Percentiles rank a stretch among this genome's conserved stretches.
phyloP scores from a whole-genome alignment of 352 stramenopile species.

The Phytophthora foliorum region DNA sequence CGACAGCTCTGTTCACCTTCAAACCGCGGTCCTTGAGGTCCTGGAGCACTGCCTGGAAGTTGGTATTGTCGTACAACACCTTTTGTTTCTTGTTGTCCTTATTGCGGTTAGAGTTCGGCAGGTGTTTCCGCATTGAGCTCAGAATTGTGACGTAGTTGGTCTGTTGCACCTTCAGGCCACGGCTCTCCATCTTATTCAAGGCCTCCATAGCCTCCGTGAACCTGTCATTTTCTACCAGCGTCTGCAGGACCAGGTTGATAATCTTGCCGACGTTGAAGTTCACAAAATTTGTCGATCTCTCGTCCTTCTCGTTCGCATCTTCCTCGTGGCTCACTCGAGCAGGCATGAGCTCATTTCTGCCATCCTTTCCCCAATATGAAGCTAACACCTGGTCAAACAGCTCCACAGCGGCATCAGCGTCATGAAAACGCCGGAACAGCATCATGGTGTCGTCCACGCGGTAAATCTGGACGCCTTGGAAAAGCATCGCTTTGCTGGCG shows the following conservation, averaged over 20 bases:
- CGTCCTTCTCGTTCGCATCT: conserved; percentile 2
- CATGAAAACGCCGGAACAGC: conserved; percentile 62
- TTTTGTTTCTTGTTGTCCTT: conserved; percentile 32
- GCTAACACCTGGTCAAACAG: conserved; percentile 61
- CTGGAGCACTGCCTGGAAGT: conserved; percentile 54
- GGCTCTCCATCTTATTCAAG: conserved; percentile 44
- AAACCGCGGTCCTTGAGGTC: conserved; percentile 50
- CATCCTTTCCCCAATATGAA: conserved; percentile 45
- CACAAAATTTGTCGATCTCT: conserved; percentile 33
- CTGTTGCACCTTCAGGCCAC: conserved; percentile 39
- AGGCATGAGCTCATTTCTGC: conserved; percentile 4
- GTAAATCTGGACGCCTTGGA: conserved; percentile 58
- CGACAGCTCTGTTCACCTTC: conserved; percentile 49
- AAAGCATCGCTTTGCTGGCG: conserved; percentile 63
- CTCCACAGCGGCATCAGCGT: conserved; percentile 44
- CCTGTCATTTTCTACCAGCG: conserved; percentile 56
- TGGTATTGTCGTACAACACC: conserved; percentile 48
- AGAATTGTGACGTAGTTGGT: conserved; percentile 61
- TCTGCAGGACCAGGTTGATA: conserved; percentile 59
- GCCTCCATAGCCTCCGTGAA: conserved; percentile 43
- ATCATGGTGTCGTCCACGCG: conserved; percentile 51
- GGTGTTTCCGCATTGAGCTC: conserved; percentile 55
- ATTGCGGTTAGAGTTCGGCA: conserved; percentile 22
- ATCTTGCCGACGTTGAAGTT: conserved; percentile 59
- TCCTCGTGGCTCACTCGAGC: conserved; percentile 14